phyloP scores from a whole-genome alignment of 768 basidiomycete species.

The Cyathus striatus region DNA sequence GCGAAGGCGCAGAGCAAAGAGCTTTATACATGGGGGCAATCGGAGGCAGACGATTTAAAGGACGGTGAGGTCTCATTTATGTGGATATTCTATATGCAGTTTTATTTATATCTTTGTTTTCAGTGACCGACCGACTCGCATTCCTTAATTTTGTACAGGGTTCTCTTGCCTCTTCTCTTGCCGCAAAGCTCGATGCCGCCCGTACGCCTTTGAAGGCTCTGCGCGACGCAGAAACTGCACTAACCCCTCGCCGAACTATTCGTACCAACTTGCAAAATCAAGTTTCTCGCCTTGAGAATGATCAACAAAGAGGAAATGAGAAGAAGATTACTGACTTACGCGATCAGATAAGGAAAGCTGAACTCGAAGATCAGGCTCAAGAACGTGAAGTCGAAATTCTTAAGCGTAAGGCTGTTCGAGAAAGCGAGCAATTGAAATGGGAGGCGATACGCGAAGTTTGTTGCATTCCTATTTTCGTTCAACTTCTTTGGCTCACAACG shows the following conservation, averaged over 20 bases:
- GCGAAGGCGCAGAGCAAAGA: slow-evolving; percentile 76
- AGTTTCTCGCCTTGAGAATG: slow-evolving; percentile 62
- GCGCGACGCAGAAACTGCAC: slow-evolving; percentile 60
- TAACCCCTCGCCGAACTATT: slow-evolving; percentile 58
- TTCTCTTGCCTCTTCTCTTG: slow-evolving; percentile 55
- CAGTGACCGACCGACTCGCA: slow-evolving; percentile 78
- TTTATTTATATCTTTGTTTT: slow-evolving; percentile 4
- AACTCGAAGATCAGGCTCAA: slow-evolving; percentile 54
- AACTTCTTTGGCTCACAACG: slow-evolving; percentile 1
- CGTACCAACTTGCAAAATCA: slow-evolving; percentile 55
- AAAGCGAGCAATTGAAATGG: slow-evolving; percentile 78
- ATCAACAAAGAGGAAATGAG: slow-evolving; percentile 58
- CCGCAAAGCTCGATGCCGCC: slow-evolving; percentile 57
- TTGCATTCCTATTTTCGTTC: slow-evolving; percentile 3
- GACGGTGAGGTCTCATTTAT: slow-evolving; percentile 53
- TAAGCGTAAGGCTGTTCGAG: slow-evolving; percentile 70
- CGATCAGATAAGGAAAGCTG: slow-evolving; percentile 61
- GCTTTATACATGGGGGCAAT: slow-evolving; percentile 80
- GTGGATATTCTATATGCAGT: slow-evolving; percentile 4
- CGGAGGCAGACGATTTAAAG: slow-evolving; percentile 64
- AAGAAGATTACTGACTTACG: slow-evolving; percentile 66
- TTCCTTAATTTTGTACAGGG: slow-evolving; percentile 79
- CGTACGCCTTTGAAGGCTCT: slow-evolving; percentile 66
- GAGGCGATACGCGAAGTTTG: slow-evolving; percentile 74
- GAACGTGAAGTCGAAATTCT: slow-evolving; percentile 70